Conservation (phyloP, 148 eudicot species). For the Drosera capensis region DNA sequence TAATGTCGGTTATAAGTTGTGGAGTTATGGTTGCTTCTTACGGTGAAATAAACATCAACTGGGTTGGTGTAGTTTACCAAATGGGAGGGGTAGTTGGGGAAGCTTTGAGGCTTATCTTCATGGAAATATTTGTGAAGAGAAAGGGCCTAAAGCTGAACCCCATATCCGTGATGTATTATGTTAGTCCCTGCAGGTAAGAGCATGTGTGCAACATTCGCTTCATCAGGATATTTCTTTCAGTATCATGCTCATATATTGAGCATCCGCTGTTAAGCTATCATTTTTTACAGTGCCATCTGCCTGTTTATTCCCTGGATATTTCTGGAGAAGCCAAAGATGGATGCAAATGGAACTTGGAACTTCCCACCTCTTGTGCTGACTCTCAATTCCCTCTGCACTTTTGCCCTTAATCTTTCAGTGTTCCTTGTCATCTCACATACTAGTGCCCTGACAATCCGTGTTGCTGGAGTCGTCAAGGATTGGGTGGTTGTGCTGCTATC, state of each 20-base stretch:
- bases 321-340: slow-evolving; percentile 91
- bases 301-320: slow-evolving; percentile 93
- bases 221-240: no score
- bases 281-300: slow-evolving; percentile 73
- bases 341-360: slow-evolving; percentile 62
- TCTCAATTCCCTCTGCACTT: slow-evolving; percentile 88
- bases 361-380: slow-evolving; percentile 55
- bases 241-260: background rate
- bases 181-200: slow-evolving; percentile 99
- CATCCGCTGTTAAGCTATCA: background rate
- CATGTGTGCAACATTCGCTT: no score
- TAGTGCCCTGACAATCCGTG: slow-evolving; percentile 95
- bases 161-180: slow-evolving; percentile 89
- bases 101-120: slow-evolving; percentile 89
- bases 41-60: slow-evolving; percentile 77
- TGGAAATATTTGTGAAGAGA: slow-evolving; percentile 88
- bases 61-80: slow-evolving; percentile 97
- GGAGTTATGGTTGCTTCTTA: slow-evolving; percentile 94
- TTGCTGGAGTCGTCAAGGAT: slow-evolving; percentile 99
- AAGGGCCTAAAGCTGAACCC: slow-evolving; percentile 92
- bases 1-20: slow-evolving; percentile 91
- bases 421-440: slow-evolving; percentile 93
- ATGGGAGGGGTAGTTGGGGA: slow-evolving; percentile 99
- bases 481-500: slow-evolving; percentile 96
- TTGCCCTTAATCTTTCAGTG: slow-evolving; percentile 93